Base-by-base conservation (phyloP, 163 green algal genomes). In the Scenedesmus sp. region DNA sequence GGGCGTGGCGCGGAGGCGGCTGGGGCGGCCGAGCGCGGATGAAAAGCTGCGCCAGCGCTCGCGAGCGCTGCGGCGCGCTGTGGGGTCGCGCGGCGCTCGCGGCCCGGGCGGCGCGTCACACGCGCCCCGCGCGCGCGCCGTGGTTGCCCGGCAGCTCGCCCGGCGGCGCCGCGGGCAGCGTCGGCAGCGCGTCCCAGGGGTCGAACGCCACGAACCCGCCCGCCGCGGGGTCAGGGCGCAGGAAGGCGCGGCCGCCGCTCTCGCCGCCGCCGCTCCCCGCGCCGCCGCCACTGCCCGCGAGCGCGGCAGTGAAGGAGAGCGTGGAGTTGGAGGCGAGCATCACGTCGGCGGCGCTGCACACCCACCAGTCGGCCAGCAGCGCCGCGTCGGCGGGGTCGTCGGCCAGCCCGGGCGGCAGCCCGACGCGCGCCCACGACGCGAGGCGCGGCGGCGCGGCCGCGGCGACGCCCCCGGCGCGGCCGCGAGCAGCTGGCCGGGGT, bases 291-390 rank as follows among this genome's bases (percentile, higher is more conserved):
- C 17, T 10, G 15, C n/a, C 26, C 17, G 22, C 63, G 39, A 56
- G 6, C 24, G 60, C 60, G 24, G 60, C 60, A 4, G 60, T 67
- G 60, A 67, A 67, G 24, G 60, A 67, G 17, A 67, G 15, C 15
- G 60, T 67, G 10, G 60, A 63, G 58, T 79, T 79, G 45, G 45
- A 56, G 15, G 45, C 7, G 10, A 79, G 58, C 45, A 79, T 57
- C 58, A 79, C 71, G 18, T 79, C 71, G 3, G 71, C 71, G 3
- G 7, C 22, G 7, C 29, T 42, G 44, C 62, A 63, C 5, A 72
- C 14, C 18, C 44, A 79, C 71, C 71, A 79, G 58, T 79, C 71
- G 6, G 71, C 45, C 4, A 79, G 33, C 29, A 79, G 18, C 31
- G 26, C 57, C 29, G 26, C 57, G 31, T 65, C 57, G 29, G 26